Percentiles rank a stretch among this genome's conserved stretches.
phyloP scores from a whole-genome alignment of 2,329 filamentous ascomycete species.

The Tricladium varicosporioides region DNA sequence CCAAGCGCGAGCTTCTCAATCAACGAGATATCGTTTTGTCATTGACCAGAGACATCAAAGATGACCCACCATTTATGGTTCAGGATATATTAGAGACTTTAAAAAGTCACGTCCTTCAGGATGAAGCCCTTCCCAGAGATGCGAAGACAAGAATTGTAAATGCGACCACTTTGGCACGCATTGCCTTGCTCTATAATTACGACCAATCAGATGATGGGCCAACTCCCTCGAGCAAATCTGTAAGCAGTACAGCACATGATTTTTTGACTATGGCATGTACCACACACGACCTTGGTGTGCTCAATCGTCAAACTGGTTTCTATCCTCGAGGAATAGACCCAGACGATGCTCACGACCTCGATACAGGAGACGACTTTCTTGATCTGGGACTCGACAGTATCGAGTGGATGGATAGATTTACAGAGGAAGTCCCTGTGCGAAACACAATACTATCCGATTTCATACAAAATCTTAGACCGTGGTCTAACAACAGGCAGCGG shows the following conservation, averaged over 20 bases:
- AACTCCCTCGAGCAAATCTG: constrained; percentile 44
- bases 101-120: constrained; percentile 69
- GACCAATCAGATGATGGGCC: constrained; percentile 47
- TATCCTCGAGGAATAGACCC: constrained; percentile 72
- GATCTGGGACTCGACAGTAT: constrained; percentile 68
- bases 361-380: constrained; percentile 47
- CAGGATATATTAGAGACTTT: constrained; percentile 71
- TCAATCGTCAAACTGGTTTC: constrained; percentile 76
- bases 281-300: constrained; percentile 66
- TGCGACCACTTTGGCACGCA: constrained; percentile 67
- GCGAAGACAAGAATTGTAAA: constrained; percentile 76
- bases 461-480: constrained; percentile 74
- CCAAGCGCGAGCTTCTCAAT: constrained; percentile 78
- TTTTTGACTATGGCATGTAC: constrained; percentile 78
- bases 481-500: constrained; percentile 76
- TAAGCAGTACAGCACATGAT: constrained; percentile 69
- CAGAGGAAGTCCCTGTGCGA: constrained; percentile 66
- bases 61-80: constrained; percentile 74
- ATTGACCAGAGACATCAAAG: constrained; percentile 73
- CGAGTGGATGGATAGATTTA: constrained; percentile 67
- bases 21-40: constrained; percentile 67
- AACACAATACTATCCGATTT: constrained; percentile 81
- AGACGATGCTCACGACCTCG: constrained; percentile 48
- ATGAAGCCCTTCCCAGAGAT: constrained; percentile 69
- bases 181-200: constrained; percentile 70